Percentiles rank a stretch among this genome's conserved stretches.
Conservation (phyloP, 371 early-diverging fungal species). For the Mortierella sp. region DNA sequence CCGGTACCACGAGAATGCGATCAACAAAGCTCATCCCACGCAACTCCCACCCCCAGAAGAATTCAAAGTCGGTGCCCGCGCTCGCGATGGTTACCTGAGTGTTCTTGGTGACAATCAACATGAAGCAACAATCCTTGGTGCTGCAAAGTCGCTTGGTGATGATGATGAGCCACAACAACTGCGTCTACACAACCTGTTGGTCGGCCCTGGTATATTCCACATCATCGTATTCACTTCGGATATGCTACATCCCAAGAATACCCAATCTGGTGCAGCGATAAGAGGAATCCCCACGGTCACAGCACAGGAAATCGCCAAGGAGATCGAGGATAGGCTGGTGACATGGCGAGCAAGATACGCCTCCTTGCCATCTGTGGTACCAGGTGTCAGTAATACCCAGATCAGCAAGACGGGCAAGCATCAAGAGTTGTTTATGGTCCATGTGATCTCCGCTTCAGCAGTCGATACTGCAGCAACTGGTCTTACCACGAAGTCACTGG, state of each 20-base stretch:
- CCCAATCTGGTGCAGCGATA: neutral
- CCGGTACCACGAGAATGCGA: conserved; percentile 16
- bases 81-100: conserved; percentile 12
- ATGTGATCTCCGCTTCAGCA: conserved; percentile 4
- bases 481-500: neutral
- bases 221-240: conserved; percentile 21
- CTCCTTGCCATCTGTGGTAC: neutral
- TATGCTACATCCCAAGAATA: conserved; percentile 1
- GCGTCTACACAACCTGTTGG: conserved; percentile 8
- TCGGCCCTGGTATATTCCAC: conserved; percentile 19
- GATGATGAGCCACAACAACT: neutral
- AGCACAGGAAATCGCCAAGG: neutral
- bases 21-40: conserved; percentile 13
- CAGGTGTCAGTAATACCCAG: conserved; percentile 1
- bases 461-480: neutral
- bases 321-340: neutral
- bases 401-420: neutral
- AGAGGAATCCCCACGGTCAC: neutral
- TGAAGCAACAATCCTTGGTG: neutral
- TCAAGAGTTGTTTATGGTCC: conserved; percentile 11
- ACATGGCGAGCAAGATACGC: conserved; percentile 1
- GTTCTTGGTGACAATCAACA: neutral
- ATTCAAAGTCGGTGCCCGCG: conserved; percentile 18
- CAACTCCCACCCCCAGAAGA: conserved; percentile 1
- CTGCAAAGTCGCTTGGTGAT: neutral